Evolutionary conservation across 1,284 basidiomycete species (phyloP), one percentile per base, ranked within the genome.

Genomic region (Apiotrichum montevideense): DNA sequence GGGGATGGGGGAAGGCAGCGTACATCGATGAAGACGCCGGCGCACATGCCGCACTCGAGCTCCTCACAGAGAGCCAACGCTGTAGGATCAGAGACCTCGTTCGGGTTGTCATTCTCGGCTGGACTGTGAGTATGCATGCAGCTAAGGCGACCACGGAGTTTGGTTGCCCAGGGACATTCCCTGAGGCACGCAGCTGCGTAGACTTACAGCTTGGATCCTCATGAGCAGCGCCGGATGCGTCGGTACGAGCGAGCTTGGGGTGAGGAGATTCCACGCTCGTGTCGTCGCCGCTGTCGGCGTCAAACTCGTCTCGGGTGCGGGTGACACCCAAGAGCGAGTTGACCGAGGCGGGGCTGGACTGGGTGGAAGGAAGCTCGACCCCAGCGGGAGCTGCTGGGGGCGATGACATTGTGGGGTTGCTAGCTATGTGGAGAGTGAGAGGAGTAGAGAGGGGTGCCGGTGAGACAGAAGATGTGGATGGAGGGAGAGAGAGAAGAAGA

Each of bases 21-120:
- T 39, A 63, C 63, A 11, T 65, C 58, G 32, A 65, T 61, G 49
- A 50, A 65, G 43, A 65, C 54, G 21, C 55, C 63, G 4, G 63
- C 54, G 37, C 63, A 65, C 58, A 65, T 65, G 46, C 63, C 63
- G 43, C 63, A 65, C 29, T 60, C 58, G 45, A 65, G 55, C 55
- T 65, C 63, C 29, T 65, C 63, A 33, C 54, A 37, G 41, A 62
- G 56, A 6, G 52, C 54, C 10, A 46, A 15, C 35, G 45, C 15
- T 15, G 44, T 41, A 10, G 39, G 42, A 48, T 46, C 21, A 21
- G 21, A 21, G 21, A 21, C 21, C 21, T 21, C 21, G 21, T 21
- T 21, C 21, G 21, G 21, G 21, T 21, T 21, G 21, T 21, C 21
- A 21, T 21, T 21, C 21, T 21, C 21, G 21, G 21, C 21, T 21